Percentiles rank a stretch among this genome's conserved stretches.
Evolutionary conservation across 805 yeast species (phyloP).

Genomic region (Torulaspora quercuum): DNA sequence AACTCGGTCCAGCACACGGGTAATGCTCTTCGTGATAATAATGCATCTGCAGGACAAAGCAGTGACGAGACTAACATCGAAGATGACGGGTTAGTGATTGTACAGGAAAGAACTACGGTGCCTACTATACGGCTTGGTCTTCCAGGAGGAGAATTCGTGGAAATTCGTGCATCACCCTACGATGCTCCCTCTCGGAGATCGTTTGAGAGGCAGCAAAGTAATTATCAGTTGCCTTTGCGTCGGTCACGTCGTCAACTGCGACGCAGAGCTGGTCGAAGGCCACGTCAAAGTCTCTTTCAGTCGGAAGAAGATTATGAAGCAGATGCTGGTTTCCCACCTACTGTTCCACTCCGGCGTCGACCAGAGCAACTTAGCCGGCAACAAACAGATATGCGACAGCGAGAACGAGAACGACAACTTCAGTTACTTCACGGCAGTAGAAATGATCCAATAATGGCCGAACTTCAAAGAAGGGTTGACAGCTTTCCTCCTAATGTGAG

Average conservation of each 20-base stretch:
- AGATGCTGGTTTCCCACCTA: constrained; percentile 10
- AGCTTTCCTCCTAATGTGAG: constrained; percentile 23
- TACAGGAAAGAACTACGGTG: constrained; percentile 29
- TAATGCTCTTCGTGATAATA: too few relatives aligned
- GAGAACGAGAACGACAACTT: too few relatives aligned
- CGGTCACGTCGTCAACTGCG: constrained; percentile 18
- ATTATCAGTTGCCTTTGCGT: constrained; percentile 11
- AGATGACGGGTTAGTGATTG: constrained; percentile 33
- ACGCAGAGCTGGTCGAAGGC: constrained; percentile 23
- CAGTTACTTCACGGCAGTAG: constrained; percentile 2
- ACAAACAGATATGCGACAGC: constrained; percentile 12
- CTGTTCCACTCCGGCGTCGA: constrained; percentile 12
- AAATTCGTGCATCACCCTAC: constrained; percentile 21
- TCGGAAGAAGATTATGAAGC: constrained; percentile 16
- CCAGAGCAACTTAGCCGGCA: constrained; percentile 12
- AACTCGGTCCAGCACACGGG: too few relatives aligned
- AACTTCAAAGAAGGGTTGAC: constrained; percentile 19
- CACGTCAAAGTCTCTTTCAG: constrained; percentile 13
- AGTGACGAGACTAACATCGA: constrained; percentile 10
- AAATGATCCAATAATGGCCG: constrained; percentile 15
- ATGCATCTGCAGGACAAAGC: too few relatives aligned
- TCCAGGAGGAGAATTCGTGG: constrained; percentile 30
- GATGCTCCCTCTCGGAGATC: constrained; percentile 32
- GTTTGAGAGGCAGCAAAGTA: constrained; percentile 24
- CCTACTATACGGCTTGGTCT: constrained; percentile 26